Evolutionary conservation across 306 rosid species (phyloP), one percentile per base, ranked within the genome.

Genomic region (Betula pendula): DNA sequence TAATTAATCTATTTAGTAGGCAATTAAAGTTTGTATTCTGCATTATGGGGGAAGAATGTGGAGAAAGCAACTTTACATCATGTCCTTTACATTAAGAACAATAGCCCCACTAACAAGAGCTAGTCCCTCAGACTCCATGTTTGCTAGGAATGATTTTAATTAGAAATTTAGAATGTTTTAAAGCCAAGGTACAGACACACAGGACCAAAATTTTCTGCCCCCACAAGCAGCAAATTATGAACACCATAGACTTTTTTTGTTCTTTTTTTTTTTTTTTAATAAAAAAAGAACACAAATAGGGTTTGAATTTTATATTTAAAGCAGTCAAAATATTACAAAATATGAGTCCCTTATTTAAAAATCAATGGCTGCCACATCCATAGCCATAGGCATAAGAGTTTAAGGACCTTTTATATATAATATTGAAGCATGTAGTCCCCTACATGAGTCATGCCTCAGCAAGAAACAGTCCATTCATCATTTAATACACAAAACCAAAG

Each of bases 361-460:
- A 84, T 65, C 80, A 72, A 78, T 72, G 82, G 80, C 62, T 55
- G 84, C 75, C 85, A 68, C 83, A 86, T 72, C 33, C 33, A 29
- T n/a, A 31, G 3, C 88, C 74, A 75, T 74, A 49, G 75, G 63
- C 76, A 73, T 45, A 81, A 81, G 65, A 73, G 72, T 78, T 75
- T 86, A 77, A 79, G 74, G 69, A 73, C 77, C 27, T 73, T 74
- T 31, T 11, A 3, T 38, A 59, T 62, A 62, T 73, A 71, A 72
- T 72, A 77, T 75, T 11, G 27, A 40, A 43, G 76, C 58, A 67
- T 82, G 83, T 71, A 82, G 87, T 84, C 86, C 86, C 88, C 88
- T 80, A 82, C 83, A 78, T 6, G 79, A 80, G 83, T 88, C 91
- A 85, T 80, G 87, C 81, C 86, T 86, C 86, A 86, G 84, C 87